Conservation (phyloP, 2,329 filamentous ascomycete genomes). For the Colletotrichum tabaci region DNA sequence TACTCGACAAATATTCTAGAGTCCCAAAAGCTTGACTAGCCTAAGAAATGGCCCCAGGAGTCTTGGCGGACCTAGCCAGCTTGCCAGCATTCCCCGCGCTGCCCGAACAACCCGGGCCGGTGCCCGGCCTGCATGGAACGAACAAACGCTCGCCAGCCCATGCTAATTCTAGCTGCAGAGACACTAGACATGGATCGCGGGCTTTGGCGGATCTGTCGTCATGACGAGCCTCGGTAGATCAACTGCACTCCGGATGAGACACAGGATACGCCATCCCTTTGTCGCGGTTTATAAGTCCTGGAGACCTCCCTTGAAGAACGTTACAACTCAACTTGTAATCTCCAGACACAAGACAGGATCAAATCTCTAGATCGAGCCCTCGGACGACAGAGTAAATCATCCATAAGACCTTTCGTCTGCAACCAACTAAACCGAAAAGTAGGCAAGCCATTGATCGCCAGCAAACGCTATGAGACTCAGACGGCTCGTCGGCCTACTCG, state of each 20-base stretch:
- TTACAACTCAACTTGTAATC: neutral
- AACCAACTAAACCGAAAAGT: neutral
- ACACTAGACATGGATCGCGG: neutral
- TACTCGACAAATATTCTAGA: neutral
- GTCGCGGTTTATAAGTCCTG: neutral
- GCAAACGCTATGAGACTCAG: constrained; percentile 30
- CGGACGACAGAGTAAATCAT: neutral
- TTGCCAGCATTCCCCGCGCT: constrained; percentile 4
- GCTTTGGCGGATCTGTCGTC: neutral
- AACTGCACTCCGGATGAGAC: neutral
- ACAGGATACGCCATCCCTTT: neutral
- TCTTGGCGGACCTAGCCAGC: constrained; percentile 19
- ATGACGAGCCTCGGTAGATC: neutral
- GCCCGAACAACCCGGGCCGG: neutral
- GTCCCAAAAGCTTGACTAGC: neutral
- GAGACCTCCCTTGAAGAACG: neutral
- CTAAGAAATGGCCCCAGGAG: neutral
- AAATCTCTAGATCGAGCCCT: neutral
- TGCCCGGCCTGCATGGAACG: constrained; percentile 2
- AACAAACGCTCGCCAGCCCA: neutral
- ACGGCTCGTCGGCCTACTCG: constrained; percentile 42
- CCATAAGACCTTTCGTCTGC: too few relatives aligned
- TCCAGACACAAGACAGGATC: neutral
- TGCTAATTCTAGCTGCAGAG: constrained; percentile 5
- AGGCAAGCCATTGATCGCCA: neutral